Evolutionary conservation across 805 yeast species (phyloP), one percentile per base, ranked within the genome.

Genomic region (Saccharomycopsis lassenensis): DNA sequence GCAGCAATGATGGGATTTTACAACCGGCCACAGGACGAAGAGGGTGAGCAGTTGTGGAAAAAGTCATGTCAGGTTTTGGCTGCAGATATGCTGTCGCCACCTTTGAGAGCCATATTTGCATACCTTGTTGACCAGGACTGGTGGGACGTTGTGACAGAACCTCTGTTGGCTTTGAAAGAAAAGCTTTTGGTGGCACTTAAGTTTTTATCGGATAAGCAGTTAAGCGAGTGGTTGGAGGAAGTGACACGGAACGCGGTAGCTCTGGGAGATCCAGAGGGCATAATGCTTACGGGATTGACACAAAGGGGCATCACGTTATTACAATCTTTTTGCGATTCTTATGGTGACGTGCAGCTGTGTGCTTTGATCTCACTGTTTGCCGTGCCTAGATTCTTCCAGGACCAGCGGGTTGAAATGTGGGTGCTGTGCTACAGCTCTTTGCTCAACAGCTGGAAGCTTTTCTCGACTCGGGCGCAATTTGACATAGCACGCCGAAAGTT

Each of bases 111-210:
- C 0, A 82, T 89, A 1, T 89, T 89, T 63, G 95, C 95, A 0
- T 89, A 77, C 48, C 79, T 89, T 36, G 86, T 95, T 0, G 95
- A 89, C 51, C 81, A 84, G 31, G 91, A 87, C 46, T 89, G 97
- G 96, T 79, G 89, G 77, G 96, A 85, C 50, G 94, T 89, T 1
- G 62, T 89, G 35, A 94, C 85, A 52, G 96, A 89, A 50, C 74
- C 79, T 14, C 79, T 94, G 1, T 64, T 89, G 28, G 95, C 98
- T 0, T 61, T 89, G 27, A 65, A 89, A 36, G 98, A 89, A 51
- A 63, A 95, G 46, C 58, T 89, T 8, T 96, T 96, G 1, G 89
- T 89, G 19, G 96, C 97, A 0, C 61, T 89, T 17, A 64, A 95
- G 33, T 89, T 83, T 48, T 59, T 89, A 23, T 74, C 87, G 1